These are phyloP conservation scores for Aureobasidium sp. DNA, from an alignment of 2,329 filamentous ascomycete species.

Conservation along the genomic window DNA sequence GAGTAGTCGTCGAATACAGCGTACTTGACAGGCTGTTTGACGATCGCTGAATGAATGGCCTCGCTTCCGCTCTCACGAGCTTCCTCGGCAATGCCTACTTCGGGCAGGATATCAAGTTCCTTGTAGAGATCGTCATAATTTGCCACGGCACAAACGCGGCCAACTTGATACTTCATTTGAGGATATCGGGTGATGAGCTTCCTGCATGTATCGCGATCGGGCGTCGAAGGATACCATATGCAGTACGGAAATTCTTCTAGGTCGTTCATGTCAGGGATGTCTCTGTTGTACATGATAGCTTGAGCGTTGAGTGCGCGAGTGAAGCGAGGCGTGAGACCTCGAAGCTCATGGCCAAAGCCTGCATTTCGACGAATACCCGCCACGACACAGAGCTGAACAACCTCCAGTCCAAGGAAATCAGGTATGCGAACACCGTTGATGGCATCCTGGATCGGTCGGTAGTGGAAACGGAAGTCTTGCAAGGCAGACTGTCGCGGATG, in stretches of 20 bases:
- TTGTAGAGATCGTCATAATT: slow-evolving; percentile 32
- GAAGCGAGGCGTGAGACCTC: slow-evolving; percentile 16
- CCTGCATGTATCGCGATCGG: slow-evolving; percentile 33
- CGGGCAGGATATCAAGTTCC: slow-evolving; percentile 35
- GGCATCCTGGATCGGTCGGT: not conserved
- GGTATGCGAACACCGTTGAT: slow-evolving; percentile 7
- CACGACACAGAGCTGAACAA: slow-evolving; percentile 12
- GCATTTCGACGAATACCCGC: slow-evolving; percentile 19
- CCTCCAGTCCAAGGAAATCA: slow-evolving; percentile 1
- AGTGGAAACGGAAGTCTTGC: slow-evolving; percentile 13
- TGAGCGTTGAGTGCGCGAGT: slow-evolving; percentile 29
- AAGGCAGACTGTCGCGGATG: slow-evolving; percentile 9
- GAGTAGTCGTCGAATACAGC: slow-evolving; percentile 35
- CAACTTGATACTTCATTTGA: slow-evolving; percentile 31
- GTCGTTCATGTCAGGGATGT: slow-evolving; percentile 25
- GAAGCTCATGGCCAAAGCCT: slow-evolving; percentile 18
- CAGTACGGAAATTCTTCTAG: slow-evolving; percentile 33
- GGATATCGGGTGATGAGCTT: slow-evolving; percentile 29
- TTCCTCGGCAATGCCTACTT: slow-evolving; percentile 37
- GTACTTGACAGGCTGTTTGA: slow-evolving; percentile 24
- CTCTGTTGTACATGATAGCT: slow-evolving; percentile 32
- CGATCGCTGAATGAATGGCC: slow-evolving; percentile 24
- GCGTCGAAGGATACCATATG: slow-evolving; percentile 36
- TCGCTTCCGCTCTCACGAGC: slow-evolving; percentile 27
- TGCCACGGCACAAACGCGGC: slow-evolving; percentile 35